Base-by-base conservation (phyloP, 306 rosid species). In the Trifolium pratense region DNA sequence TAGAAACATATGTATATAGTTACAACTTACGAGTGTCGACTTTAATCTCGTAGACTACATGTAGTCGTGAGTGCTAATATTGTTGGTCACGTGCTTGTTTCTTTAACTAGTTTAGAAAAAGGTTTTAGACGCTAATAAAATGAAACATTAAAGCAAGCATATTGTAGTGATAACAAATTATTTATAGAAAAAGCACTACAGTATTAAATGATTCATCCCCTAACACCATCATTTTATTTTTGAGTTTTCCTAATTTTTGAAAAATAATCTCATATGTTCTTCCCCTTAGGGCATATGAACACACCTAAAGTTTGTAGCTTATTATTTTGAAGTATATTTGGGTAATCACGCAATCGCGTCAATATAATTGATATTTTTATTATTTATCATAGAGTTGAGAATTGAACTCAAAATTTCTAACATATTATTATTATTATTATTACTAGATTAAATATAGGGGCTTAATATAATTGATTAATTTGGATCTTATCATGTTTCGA, bases 221-320 rank as follows among this genome's bases (percentile, higher is more conserved):
- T n/a, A n/a, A n/a, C n/a, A n/a, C n/a, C n/a, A n/a, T 78, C 71
- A 64, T 69, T 68, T 52, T 70, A 29, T 78, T 59, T 25, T 68
- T 14, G 49, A n/a, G 7, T 36, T 70, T 48, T 53, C 29, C 15
- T 18, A 7, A 16, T 55, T 64, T 31, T 75, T 70, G 43, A 73
- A 79, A 74, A 64, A 64, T 58, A 20, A 66, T 73, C 53, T 49
- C 34, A 13, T 78, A 76, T 79, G 68, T 71, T 63, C 43, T 67
- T 63, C 53, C 51, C 26, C 49, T 34, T 3, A 45, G 75, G 31
- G 74, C 70, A 51, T 71, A 64, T 68, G 42, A 71, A 45, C 52
- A 39, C 75, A 56, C 9, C 46, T 72, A 32, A 12, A 66, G 82
- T 9, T 65, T 78, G 45, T 17, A 42, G 17, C 12, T 2, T 10